Evolutionary conservation across 169 alveolate genomes (phyloP), one percentile per base, ranked within the genome.

Genomic region (Neospora caninum): DNA sequence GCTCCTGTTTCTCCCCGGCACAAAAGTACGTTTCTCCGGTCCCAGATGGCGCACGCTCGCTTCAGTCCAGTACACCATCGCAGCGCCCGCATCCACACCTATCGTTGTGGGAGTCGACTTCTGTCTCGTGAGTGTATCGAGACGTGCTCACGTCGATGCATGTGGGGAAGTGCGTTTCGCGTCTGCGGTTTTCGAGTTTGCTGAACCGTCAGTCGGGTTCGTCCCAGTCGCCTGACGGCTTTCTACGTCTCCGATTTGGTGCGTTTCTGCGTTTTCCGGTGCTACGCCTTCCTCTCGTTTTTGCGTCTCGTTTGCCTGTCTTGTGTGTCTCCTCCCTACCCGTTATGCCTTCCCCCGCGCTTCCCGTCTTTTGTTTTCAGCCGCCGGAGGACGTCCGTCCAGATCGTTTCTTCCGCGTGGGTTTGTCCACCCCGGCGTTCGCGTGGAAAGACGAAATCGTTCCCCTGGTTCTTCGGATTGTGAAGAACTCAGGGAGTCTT

Each of bases 361-460:
- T 45, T 34, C 43, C 53, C 31, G 88, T 6, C 10, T 18, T 34
- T 10, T 34, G 43, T 34, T 34, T 80, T 18, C 89, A 82, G 89
- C 53, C 36, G 2, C 41, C 67, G 89, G 41, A 7, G 38, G 89
- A 41, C 89, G 6, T 10, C 38, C 89, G 31, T 25, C 89, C 89
- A 7, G 38, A 13, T 10, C 67, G 67, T 82, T 82, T 82, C 64
- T 82, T 41, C 89, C 89, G 89, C 29, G 69, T 82, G 38, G 39
- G 67, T 9, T 18, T 82, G 38, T 42, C 25, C 36, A 41, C 22
- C 67, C 89, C 89, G n/a, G 38, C 67, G 36, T 82, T 9, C 25
- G 89, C 89, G 1, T 82, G 89, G 89, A 82, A 42, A 29, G 89
- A 42, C 53, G 89, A 82, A 43, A 29, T 7, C 53, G 89, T 82